phyloP scores from a whole-genome alignment of 768 basidiomycete species.

The Collybia sp. region DNA sequence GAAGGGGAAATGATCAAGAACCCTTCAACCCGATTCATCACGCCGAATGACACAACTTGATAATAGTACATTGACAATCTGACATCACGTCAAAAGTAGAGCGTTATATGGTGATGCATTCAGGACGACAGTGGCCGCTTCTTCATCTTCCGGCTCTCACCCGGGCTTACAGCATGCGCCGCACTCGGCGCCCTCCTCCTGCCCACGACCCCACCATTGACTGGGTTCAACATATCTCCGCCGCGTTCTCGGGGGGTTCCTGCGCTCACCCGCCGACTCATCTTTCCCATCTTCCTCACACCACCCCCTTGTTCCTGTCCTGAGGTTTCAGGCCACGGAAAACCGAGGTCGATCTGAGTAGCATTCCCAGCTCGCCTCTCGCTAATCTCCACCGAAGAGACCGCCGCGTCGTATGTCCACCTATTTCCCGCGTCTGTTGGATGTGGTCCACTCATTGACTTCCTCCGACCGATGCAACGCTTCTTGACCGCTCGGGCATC shows the following conservation, averaged over 20 bases:
- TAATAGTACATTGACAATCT: too few relatives aligned
- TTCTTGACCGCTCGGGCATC: slow-evolving; percentile 45
- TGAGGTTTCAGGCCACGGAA: slow-evolving; percentile 5
- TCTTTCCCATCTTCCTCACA: neutral
- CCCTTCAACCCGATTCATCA: too few relatives aligned
- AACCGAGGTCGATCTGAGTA: neutral
- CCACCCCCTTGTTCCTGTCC: slow-evolving; percentile 1
- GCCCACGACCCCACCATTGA: slow-evolving; percentile 1
- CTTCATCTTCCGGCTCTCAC: slow-evolving; percentile 2
- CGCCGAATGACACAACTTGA: too few relatives aligned
- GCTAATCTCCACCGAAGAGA: slow-evolving; percentile 36
- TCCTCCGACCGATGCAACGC: slow-evolving; percentile 48
- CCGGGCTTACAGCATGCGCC: slow-evolving; percentile 6
- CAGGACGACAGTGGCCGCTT: slow-evolving; percentile 11
- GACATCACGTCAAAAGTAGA: too few relatives aligned
- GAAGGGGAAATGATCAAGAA: too few relatives aligned
- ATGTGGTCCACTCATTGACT: slow-evolving; percentile 32
- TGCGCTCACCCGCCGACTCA: slow-evolving; percentile 9
- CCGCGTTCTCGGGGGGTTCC: slow-evolving; percentile 1
- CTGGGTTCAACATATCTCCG: neutral
- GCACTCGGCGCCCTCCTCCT: slow-evolving; percentile 14
- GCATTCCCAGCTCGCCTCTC: slow-evolving; percentile 1
- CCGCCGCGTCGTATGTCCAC: slow-evolving; percentile 51
- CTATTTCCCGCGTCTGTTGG: slow-evolving; percentile 16
- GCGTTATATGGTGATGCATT: neutral